Percentiles rank a stretch among this genome's conserved stretches.
Evolutionary conservation across 1,284 basidiomycete genomes (phyloP).

Genomic region (Irpex lacteus): DNA sequence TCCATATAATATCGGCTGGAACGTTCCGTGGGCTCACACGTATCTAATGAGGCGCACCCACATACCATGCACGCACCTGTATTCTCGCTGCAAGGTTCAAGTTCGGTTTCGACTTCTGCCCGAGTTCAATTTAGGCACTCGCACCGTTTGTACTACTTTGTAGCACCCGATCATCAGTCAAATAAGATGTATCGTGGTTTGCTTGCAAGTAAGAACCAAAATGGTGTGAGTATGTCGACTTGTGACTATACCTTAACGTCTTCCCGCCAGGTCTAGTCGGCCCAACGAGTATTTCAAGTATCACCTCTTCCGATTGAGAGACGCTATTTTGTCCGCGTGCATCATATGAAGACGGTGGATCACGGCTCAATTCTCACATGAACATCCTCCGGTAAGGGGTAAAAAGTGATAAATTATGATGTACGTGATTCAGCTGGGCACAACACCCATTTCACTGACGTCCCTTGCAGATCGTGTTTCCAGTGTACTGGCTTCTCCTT

Average conservation of each 20-base stretch:
- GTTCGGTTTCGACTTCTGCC: conserved; percentile 1
- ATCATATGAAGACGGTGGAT: background rate
- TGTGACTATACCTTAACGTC: background rate
- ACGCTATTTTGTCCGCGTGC: background rate
- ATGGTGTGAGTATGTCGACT: background rate
- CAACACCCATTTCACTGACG: background rate
- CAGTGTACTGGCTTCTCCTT: background rate
- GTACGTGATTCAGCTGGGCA: background rate
- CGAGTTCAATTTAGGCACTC: background rate
- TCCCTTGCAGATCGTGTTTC: conserved; percentile 5
- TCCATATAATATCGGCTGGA: background rate
- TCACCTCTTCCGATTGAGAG: too few relatives aligned
- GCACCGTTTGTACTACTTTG: background rate
- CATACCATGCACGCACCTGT: background rate
- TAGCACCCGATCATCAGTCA: background rate
- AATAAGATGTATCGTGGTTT: background rate
- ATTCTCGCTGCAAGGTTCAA: background rate
- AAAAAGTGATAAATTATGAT: conserved; percentile 10
- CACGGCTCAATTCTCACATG: background rate
- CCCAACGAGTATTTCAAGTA: too few relatives aligned
- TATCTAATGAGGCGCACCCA: background rate
- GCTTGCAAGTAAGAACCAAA: background rate
- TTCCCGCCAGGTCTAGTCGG: background rate
- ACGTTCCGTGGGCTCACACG: background rate
- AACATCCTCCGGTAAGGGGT: conserved; percentile 1